phyloP scores from a whole-genome alignment of 306 rosid species.

The Begonia masoniana region DNA sequence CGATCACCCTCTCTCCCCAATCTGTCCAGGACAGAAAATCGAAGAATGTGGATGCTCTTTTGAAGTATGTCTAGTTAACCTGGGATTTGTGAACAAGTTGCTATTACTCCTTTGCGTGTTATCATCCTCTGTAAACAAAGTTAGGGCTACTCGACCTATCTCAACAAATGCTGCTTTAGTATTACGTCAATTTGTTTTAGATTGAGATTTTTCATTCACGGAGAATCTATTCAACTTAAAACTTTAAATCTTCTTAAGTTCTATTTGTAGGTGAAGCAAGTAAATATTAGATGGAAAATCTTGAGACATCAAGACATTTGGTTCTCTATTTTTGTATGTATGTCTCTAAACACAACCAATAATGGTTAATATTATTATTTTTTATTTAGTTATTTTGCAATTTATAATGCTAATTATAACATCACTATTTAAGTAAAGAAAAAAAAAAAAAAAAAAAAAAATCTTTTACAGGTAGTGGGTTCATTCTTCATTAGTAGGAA shows the following conservation, averaged over 20 bases:
- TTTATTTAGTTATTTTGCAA: no score
- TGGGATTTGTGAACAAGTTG: constrained; percentile 1
- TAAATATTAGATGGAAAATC: no score
- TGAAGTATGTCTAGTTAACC: constrained; percentile 25
- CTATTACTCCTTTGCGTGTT: not conserved
- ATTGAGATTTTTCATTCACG: not conserved
- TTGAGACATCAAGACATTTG: no score
- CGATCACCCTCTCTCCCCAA: constrained; percentile 8
- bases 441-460: no score
- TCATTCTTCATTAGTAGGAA: no score
- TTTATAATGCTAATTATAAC: no score
- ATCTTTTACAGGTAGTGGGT: no score
- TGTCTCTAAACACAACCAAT: no score
- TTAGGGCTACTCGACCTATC: not conserved
- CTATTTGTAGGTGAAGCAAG: no score
- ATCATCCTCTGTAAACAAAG: not conserved
- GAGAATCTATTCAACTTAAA: not conserved
- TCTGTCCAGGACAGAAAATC: constrained; percentile 42
- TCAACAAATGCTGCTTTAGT: not conserved
- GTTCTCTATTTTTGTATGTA: no score
- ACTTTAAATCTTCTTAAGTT: not conserved
- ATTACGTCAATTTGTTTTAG: not conserved
- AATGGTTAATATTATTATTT: no score
- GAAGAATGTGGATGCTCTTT: constrained; percentile 72
- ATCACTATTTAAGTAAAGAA: no score